Evolutionary conservation across 1,284 basidiomycete genomes (phyloP).

Genomic region (Schizophyllum amplum): DNA sequence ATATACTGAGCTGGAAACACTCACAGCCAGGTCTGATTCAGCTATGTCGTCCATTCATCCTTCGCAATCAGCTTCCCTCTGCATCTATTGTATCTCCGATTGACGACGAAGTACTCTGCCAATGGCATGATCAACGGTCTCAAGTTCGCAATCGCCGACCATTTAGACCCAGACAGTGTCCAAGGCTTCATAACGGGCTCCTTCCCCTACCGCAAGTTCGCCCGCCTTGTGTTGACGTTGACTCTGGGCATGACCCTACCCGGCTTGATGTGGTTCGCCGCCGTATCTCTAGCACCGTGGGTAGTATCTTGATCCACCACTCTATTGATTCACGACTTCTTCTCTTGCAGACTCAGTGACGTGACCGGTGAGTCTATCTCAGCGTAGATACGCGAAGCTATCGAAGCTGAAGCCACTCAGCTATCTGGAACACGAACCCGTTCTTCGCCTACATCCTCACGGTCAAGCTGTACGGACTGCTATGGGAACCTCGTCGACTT

Average conservation of each 20-base stretch:
- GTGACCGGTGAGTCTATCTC: constrained; percentile 43
- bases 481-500: constrained; percentile 57
- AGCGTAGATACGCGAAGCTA: not conserved
- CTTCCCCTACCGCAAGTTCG: constrained; percentile 40
- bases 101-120: constrained; percentile 37
- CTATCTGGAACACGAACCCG: constrained; percentile 80
- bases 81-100: constrained; percentile 54
- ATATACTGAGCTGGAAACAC: not conserved
- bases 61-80: constrained; percentile 64
- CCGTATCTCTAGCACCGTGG: constrained; percentile 65
- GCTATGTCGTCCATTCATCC: constrained; percentile 70
- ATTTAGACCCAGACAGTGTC: constrained; percentile 33
- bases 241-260: constrained; percentile 57
- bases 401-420: constrained; percentile 20
- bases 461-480: constrained; percentile 48
- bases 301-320: constrained; percentile 21
- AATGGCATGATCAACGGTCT: constrained; percentile 43
- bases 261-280: constrained; percentile 63
- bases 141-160: constrained; percentile 39
- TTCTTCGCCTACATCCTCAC: constrained; percentile 76
- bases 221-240: constrained; percentile 36
- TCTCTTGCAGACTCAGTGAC: constrained; percentile 58
- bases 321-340: constrained; percentile 9
- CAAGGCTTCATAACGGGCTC: constrained; percentile 14
- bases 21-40: constrained; percentile 21